Percentiles rank a stretch among this genome's conserved stretches.
These are phyloP conservation scores for Pseudozyma pruni DNA, from an alignment of 1,284 basidiomycete genomes.

Conservation along the genomic window DNA sequence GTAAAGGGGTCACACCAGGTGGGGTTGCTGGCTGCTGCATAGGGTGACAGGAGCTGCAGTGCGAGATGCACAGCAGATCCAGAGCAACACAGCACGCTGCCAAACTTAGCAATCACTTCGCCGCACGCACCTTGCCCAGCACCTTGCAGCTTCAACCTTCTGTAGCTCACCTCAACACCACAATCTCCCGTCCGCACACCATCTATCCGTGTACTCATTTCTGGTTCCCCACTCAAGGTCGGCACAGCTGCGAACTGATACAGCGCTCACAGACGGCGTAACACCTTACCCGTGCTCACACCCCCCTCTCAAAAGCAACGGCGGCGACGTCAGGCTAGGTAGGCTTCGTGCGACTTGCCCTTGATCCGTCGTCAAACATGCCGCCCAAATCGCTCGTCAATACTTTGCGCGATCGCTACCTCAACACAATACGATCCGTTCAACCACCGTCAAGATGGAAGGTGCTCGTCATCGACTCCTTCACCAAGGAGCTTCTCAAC, in stretches of 20 bases:
- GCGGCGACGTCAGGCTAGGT: no score
- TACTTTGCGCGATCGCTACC: constrained; percentile 55
- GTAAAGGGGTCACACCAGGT: background rate
- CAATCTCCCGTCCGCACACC: no score
- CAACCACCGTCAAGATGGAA: constrained; percentile 77
- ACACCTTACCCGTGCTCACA: no score
- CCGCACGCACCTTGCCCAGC: background rate
- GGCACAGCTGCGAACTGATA: no score
- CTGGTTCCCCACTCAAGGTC: no score
- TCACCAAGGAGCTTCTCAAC: constrained; percentile 84
- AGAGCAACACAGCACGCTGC: background rate
- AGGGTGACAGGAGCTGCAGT: no score
- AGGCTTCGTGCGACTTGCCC: background rate
- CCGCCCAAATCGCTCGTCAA: constrained; percentile 50
- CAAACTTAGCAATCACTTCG: background rate
- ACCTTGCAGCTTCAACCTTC: no score
- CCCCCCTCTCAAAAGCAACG: no score
- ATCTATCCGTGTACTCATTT: no score
- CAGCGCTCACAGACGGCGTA: no score
- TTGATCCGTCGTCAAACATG: constrained; percentile 20
- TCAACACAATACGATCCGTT: constrained; percentile 62
- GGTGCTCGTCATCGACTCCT: constrained; percentile 92
- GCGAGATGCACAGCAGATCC: background rate
- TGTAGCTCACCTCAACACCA: no score
- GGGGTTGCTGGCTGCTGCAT: constrained; percentile 2